Percentiles rank a stretch among this genome's conserved stretches.
Evolutionary conservation across 257 asterid species (phyloP).

Genomic region (Hygrophila difformis): DNA sequence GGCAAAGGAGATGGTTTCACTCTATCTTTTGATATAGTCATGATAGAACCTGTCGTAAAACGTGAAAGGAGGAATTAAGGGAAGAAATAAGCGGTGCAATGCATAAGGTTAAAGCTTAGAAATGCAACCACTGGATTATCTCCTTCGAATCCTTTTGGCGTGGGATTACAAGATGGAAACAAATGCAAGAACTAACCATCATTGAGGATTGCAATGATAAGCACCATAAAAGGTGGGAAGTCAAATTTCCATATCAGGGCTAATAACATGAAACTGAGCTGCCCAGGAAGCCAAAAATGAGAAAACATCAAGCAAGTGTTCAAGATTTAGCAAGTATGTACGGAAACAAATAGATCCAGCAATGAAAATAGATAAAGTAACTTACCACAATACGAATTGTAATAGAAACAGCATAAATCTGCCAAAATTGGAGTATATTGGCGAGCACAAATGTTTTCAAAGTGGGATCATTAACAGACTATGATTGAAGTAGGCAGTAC

Average conservation of each 20-base stretch:
- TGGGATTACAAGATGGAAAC: too few relatives aligned
- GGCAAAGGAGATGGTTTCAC: constrained; percentile 89
- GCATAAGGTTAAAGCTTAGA: too few relatives aligned
- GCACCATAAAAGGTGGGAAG: constrained; percentile 87
- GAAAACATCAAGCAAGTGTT: constrained; percentile 12
- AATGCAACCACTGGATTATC: too few relatives aligned
- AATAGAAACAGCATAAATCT: constrained; percentile 84
- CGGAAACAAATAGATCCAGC: neutral
- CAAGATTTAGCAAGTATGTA: neutral
- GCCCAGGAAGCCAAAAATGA: too few relatives aligned
- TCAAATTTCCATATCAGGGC: constrained; percentile 90
- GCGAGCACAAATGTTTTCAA: too few relatives aligned
- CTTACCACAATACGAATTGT: constrained; percentile 86
- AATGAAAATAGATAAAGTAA: constrained; percentile 11
- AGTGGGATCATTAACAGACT: too few relatives aligned
- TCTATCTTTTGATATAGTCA: constrained; percentile 86
- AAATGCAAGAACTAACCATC: too few relatives aligned
- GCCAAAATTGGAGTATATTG: too few relatives aligned
- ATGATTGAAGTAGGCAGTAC: constrained; percentile 83
- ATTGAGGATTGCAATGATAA: constrained; percentile 76
- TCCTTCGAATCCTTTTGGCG: too few relatives aligned
- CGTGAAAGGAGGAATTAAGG: constrained; percentile 4
- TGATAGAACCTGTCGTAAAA: constrained; percentile 44
- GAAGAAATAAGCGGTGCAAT: too few relatives aligned
- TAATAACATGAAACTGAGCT: constrained; percentile 80